Evolutionary conservation across 179 eudicot species (phyloP), one percentile per base, ranked within the genome.

Genomic region (Vitellaria paradoxa): DNA sequence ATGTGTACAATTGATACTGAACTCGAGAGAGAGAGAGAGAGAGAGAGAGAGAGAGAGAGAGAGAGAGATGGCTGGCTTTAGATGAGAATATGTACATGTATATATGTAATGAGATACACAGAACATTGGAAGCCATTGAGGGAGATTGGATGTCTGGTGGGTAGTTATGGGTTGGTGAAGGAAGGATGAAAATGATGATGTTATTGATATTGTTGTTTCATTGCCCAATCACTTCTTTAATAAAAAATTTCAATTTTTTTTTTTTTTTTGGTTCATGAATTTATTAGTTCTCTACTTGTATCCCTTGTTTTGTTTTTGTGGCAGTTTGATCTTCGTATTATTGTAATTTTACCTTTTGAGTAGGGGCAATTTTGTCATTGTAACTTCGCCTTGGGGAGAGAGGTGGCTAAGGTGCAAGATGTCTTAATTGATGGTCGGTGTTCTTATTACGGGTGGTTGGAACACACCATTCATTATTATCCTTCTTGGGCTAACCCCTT

Each of bases 171-270:
- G 64, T 76, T 65, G 24, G 78, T 53, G 78, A 65, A 65, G 46
- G 72, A 55, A 53, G 65, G 61, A 66, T 57, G 61, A 71, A 15
- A 26, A 70, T 70, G 49, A 23, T 74, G 64, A 75, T 75, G 79
- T 50, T 68, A 49, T 80, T 68, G 40, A 57, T 76, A 76, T 55
- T 53, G 77, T 76, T 76, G 30, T 76, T 76, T 55, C 72, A 50
- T 60, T 75, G 70, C 65, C 55, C 79, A 75, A 49, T 59, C 46
- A 75, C 70, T 80, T 76, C 65, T 59, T 79, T 74, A 74, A 79
- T 79, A 79, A 79, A 67, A 74, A 11, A 30, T 57, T 76, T 40
- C 53, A 26, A 75, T 64, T 74, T 79, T 73, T 73, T 79, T 37
- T 15, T 9, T n/a, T n/a, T n/a, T n/a, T n/a, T n/a, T n/a, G n/a